Evolutionary conservation across 495 filamentous ascomycete species (phyloP), one percentile per base, ranked within the genome.

Genomic region (Usnea hakonensis): DNA sequence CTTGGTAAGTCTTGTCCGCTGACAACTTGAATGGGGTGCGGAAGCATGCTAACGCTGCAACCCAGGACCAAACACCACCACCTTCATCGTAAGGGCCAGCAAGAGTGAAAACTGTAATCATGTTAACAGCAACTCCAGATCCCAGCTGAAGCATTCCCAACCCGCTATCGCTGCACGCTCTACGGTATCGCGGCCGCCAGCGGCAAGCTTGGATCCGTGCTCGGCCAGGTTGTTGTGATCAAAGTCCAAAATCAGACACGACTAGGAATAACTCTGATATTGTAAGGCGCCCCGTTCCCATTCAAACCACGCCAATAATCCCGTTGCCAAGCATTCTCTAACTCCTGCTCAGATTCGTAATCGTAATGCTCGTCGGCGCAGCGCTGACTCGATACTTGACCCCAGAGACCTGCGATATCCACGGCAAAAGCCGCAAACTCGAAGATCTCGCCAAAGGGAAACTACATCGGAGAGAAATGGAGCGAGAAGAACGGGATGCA

Each of bases 121-220:
- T 38, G n/a, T 32, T 65, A 13, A 62, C 44, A 38, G 0, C n/a
- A 14, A 32, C 0, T 19, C 16, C 44, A 71, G 70, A 77, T 83
- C 54, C 81, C 82, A 17, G 81, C 78, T 36, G 83, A 86, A 68
- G 71, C 83, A 40, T 87, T 85, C 67, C 84, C 84, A 13, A 85
- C 84, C 35, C 80, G 80, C 38, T 82, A 84, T 69, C 77, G 84
- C 44, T 78, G 73, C 54, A 82, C 81, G 2, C 80, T 78, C 65
- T 81, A 85, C 64, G 82, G 83, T 37, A 68, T 86, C 62, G 76
- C 75, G 58, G 83, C 83, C 30, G 83, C 73, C 1, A 58, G 73
- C 8, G 84, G 84, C 56, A 85, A 85, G 65, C 66, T 85, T 46
- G 84, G 83, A 53, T 81, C 81, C 23, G 79, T 86, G 52, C 72